Evolutionary conservation across 2,329 filamentous ascomycete species (phyloP), one percentile per base, ranked within the genome.

Genomic region (Peltaster fructicola): DNA sequence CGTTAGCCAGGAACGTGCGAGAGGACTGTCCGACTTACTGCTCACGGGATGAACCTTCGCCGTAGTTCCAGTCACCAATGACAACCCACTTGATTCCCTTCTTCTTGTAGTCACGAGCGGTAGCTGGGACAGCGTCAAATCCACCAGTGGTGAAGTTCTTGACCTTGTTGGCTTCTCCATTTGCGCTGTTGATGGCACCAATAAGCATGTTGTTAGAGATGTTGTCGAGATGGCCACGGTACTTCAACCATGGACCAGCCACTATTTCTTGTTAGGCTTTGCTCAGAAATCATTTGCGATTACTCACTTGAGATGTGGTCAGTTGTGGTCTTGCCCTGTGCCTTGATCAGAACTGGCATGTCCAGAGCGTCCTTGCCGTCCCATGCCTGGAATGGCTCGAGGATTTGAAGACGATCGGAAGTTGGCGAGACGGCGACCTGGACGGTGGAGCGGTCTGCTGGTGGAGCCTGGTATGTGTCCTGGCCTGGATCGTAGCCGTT

Each of bases 161-260:
- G 56, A 98, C 64, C 68, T 90, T 92, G 73, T 98, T 98, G 46
- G 82, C 84, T 65, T 95, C 81, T 32, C 75, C 81, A 59, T 95
- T 98, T 49, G 78, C 84, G 46, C 76, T 73, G 62, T 93, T 98
- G 61, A 82, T 80, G 47, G 88, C 88, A 62, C 85, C 85, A 44
- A 95, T 93, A 54, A 95, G 61, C 81, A 93, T 91, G 70, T 95
- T 95, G 73, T 95, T 93, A 52, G 84, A 93, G 62, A 95, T 93
- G 70, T 95, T 95, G 71, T 93, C 85, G 47, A 95, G 68, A 54
- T 95, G 85, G 35, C 85, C 85, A 68, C 85, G 81, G 71, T 93
- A 95, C 68, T 93, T 93, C 55, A 95, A 65, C 84, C 84, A 92
- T 34, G 84, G 82, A 39, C 84, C 82, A 40, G 82, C 84, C 80